Conservation (phyloP, 805 yeast species). For the Candida nemodendra region DNA sequence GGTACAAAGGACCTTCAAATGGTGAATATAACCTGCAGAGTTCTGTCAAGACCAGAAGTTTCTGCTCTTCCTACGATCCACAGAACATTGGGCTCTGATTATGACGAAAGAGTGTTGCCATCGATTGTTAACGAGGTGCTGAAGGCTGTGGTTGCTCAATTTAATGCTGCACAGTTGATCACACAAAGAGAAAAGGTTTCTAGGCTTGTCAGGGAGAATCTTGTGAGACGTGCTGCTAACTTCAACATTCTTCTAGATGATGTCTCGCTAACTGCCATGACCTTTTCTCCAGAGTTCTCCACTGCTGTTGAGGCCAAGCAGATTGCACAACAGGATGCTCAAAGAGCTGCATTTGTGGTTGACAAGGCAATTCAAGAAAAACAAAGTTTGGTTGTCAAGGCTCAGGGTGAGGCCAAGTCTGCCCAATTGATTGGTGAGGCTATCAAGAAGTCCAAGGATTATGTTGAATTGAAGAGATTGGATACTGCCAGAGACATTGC, state of each 20-base stretch:
- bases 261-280: conserved; percentile 94
- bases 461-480: conserved; percentile 93
- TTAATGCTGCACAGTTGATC: conserved; percentile 95
- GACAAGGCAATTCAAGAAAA: conserved; percentile 98
- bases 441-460: conserved; percentile 92
- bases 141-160: conserved; percentile 96
- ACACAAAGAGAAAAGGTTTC: conserved; percentile 99
- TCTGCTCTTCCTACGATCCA: conserved; percentile 76
- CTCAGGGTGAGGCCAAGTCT: conserved; percentile 97
- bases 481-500: conserved; percentile 98
- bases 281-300: conserved; percentile 96
- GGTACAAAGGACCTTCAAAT: conserved; percentile 98
- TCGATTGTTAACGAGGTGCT: conserved; percentile 97
- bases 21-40: conserved; percentile 99
- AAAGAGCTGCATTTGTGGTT: conserved; percentile 94
- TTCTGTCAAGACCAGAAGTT: conserved; percentile 84
- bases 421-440: conserved; percentile 99
- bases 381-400: conserved; percentile 94
- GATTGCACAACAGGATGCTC: conserved; percentile 99
- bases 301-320: conserved; percentile 98
- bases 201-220: conserved; percentile 82
- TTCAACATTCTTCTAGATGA: conserved; percentile 90
- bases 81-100: conserved; percentile 91
- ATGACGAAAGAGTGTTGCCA: conserved; percentile 95
- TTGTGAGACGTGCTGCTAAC: conserved; percentile 85